phyloP scores from a whole-genome alignment of 441 rosid genomes.

The Flueggea neowawraea region DNA sequence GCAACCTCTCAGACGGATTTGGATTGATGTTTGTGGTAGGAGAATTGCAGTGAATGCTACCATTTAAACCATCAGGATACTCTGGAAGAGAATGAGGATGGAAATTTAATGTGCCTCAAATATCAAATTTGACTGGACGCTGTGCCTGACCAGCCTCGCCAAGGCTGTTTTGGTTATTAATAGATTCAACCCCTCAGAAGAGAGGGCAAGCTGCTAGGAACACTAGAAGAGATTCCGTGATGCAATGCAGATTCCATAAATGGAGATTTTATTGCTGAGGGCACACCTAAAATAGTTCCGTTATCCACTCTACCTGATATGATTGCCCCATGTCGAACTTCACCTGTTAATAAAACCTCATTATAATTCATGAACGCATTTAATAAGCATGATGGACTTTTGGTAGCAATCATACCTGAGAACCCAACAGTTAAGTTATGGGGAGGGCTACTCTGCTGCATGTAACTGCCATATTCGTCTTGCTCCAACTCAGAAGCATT shows the following conservation, averaged over 20 bases:
- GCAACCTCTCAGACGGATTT: conserved; percentile 32
- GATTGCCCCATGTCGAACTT: conserved; percentile 20
- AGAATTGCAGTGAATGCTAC: conserved; percentile 28
- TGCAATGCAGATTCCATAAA: conserved; percentile 36
- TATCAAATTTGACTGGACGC: conserved; percentile 31
- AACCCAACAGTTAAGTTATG: conserved; percentile 25
- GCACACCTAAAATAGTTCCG: conserved; percentile 27
- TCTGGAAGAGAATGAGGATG: conserved; percentile 54
- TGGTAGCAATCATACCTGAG: conserved; percentile 34
- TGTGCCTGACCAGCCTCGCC: conserved; percentile 32
- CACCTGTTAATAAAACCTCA: conserved; percentile 27
- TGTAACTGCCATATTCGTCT: conserved; percentile 25
- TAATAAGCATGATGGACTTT: conserved; percentile 8
- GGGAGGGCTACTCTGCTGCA: conserved; percentile 35
- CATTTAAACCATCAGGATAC: conserved; percentile 38
- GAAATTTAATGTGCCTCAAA: conserved; percentile 27
- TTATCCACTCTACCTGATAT: conserved; percentile 25
- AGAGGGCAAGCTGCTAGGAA: conserved; percentile 45
- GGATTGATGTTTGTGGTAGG: conserved; percentile 28
- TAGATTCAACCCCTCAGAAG: conserved; percentile 35
- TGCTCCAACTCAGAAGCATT: conserved; percentile 30
- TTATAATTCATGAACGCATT: conserved; percentile 14
- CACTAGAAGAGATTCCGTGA: conserved; percentile 47
- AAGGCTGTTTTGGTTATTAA: conserved; percentile 31
- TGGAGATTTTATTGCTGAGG: conserved; percentile 28